A percentile compares a stretch with the other conserved stretches of the same genome.
phyloP scores from a whole-genome alignment of 306 rosid genomes.

The Argentina anserina region DNA sequence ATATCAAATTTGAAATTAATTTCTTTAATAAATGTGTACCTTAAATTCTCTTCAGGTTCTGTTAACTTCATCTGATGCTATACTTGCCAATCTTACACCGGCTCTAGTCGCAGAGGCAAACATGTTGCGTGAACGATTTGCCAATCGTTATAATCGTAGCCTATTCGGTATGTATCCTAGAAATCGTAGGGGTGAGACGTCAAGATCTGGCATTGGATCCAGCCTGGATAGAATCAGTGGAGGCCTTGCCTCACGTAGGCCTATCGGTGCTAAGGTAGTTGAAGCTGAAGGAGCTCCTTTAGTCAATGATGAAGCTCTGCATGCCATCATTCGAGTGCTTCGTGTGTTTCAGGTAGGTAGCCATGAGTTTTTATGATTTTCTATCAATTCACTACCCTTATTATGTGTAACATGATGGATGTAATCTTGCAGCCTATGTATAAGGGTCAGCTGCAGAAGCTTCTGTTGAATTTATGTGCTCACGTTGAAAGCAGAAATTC shows the following conservation, averaged over 20 bases:
- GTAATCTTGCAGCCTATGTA: constrained; percentile 73
- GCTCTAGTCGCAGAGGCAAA: constrained; percentile 99
- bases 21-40: background rate
- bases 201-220: constrained; percentile 72
- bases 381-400: constrained; percentile 7
- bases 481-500: constrained; percentile 79
- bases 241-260: constrained; percentile 64
- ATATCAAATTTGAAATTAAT: background rate
- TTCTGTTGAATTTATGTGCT: constrained; percentile 84
- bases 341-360: constrained; percentile 78
- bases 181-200: constrained; percentile 84
- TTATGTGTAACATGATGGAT: constrained; percentile 19
- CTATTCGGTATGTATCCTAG: constrained; percentile 93
- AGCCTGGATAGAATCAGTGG: constrained; percentile 65
- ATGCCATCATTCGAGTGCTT: constrained; percentile 80
- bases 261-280: constrained; percentile 65
- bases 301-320: constrained; percentile 76
- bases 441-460: constrained; percentile 96
- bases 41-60: constrained; percentile 58
- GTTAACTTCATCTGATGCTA: constrained; percentile 90
- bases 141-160: constrained; percentile 84
- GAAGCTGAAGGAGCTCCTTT: constrained; percentile 96
- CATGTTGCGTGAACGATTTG: constrained; percentile 92
- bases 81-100: constrained; percentile 92
- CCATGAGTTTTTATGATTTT: background rate